Evolutionary conservation across 805 yeast genomes (phyloP), one percentile per base, ranked within the genome.

Genomic region (Crinitomyces ghanaensis): DNA sequence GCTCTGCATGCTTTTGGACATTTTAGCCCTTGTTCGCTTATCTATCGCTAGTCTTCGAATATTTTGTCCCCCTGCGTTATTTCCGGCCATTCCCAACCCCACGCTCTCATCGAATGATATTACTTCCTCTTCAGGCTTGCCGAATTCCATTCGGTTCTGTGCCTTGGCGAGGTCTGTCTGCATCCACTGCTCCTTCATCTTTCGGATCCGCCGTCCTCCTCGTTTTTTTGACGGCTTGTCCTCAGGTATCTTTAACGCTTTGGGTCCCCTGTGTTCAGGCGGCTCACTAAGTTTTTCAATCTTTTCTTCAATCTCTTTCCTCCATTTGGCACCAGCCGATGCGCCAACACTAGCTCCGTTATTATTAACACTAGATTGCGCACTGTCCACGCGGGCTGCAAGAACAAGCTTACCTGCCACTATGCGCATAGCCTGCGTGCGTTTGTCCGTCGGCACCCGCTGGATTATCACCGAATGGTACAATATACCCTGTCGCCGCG

Each of bases 91-190:
- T 3, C 95, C 94, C 31, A 84, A 48, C 0, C 95, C 95, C 20
- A 79, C 61, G 9, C 47, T 33, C 46, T 83, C 43, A 20, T 41
- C 50, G 16, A 37, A 44, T 34, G 82, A 85, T 7, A 93, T 93
- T 0, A 73, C 63, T 40, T 79, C 85, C 1, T 76, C 66, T 49
- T 83, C 95, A 41, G 66, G 63, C 45, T 75, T 68, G 5, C 93
- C 95, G 58, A 88, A 86, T 26, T 67, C 78, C 72, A 86, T 68
- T 48, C 80, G 71, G 51, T 88, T 85, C 48, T 83, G 94, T 2
- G 93, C 79, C 43, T 74, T 77, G 22, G 85, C 74, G 28, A 81
- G 52, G 35, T 85, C 93, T 0, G 94, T 77, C 66, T 80, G 68
- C 47, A 76, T 77, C 56, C 78, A 76, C 49, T 81, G 74, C 50